phyloP scores from a whole-genome alignment of 2,329 filamentous ascomycete species.

The Aspergillus neotritici region DNA sequence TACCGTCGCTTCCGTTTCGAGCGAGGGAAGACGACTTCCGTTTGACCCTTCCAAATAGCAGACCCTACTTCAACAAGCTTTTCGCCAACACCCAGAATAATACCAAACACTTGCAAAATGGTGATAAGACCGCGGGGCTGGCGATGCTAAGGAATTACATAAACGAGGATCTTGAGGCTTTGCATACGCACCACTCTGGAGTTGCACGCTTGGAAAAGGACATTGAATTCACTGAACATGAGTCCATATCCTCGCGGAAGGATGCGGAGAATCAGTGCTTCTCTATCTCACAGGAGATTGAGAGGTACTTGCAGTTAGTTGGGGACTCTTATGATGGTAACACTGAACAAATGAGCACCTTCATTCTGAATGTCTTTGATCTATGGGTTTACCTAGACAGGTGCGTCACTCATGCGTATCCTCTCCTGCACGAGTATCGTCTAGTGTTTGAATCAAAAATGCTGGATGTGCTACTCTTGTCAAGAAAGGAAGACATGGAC shows the following conservation, averaged over 20 bases:
- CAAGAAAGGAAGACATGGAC: constrained; percentile 43
- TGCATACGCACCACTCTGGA: constrained; percentile 9
- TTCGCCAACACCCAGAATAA: constrained; percentile 1
- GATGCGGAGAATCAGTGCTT: constrained; percentile 21
- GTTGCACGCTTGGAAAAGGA: constrained; percentile 10
- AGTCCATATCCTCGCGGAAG: background rate
- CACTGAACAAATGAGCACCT: constrained; percentile 47
- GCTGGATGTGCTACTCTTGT: constrained; percentile 53
- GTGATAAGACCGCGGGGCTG: background rate
- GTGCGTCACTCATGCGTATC: constrained; percentile 38
- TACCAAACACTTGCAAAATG: background rate
- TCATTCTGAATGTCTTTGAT: constrained; percentile 52
- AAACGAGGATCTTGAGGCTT: constrained; percentile 6
- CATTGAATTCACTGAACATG: background rate
- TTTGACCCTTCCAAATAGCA: constrained; percentile 42
- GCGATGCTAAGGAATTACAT: constrained; percentile 5
- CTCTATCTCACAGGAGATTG: constrained; percentile 30
- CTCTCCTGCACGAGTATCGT: constrained; percentile 48
- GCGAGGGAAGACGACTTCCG: constrained; percentile 29
- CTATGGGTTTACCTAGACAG: constrained; percentile 56
- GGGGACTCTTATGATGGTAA: constrained; percentile 39
- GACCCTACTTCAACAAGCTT: constrained; percentile 24
- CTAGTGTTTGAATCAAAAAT: constrained; percentile 47
- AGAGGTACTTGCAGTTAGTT: constrained; percentile 31
- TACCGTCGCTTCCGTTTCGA: constrained; percentile 40